phyloP scores from a whole-genome alignment of 352 stramenopile species.

The Elongisporangium prolatum region DNA sequence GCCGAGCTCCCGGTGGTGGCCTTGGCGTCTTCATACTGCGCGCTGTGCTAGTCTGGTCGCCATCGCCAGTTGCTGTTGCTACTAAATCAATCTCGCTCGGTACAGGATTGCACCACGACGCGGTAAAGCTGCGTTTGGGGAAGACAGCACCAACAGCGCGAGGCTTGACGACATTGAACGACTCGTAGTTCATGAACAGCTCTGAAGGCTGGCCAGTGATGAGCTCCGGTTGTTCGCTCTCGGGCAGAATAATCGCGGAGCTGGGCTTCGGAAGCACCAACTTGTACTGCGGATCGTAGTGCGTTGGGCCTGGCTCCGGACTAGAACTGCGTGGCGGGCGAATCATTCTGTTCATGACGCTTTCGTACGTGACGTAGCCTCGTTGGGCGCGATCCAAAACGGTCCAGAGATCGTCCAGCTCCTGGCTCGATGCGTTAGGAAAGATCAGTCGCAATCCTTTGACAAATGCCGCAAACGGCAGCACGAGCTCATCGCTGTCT shows the following conservation, averaged over 20 bases:
- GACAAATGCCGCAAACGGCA: slow-evolving; percentile 31
- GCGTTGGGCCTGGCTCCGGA: slow-evolving; percentile 59
- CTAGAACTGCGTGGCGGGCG: slow-evolving; percentile 29
- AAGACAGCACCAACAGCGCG: slow-evolving; percentile 39
- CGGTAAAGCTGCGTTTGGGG: slow-evolving; percentile 46
- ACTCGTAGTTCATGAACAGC: slow-evolving; percentile 70
- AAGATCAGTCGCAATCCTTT: slow-evolving; percentile 49
- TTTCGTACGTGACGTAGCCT: slow-evolving; percentile 13
- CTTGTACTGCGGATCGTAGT: slow-evolving; percentile 55
- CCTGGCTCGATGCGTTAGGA: slow-evolving; percentile 34
- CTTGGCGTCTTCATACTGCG: background rate
- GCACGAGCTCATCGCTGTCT: slow-evolving; percentile 4
- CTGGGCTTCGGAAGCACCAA: slow-evolving; percentile 32
- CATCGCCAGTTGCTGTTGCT: background rate
- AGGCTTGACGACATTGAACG: slow-evolving; percentile 53
- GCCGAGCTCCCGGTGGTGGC: background rate
- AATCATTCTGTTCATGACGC: slow-evolving; percentile 17
- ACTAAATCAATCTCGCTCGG: slow-evolving; percentile 10
- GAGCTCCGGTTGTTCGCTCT: slow-evolving; percentile 18
- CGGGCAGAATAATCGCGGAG: slow-evolving; percentile 45
- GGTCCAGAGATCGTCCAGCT: slow-evolving; percentile 58
- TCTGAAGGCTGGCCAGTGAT: slow-evolving; percentile 37
- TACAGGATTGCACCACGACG: slow-evolving; percentile 80
- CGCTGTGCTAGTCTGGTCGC: background rate
- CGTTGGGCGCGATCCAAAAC: slow-evolving; percentile 13